Conservation (phyloP, 495 filamentous ascomycete species). For the Hypoxylon fuscum region DNA sequence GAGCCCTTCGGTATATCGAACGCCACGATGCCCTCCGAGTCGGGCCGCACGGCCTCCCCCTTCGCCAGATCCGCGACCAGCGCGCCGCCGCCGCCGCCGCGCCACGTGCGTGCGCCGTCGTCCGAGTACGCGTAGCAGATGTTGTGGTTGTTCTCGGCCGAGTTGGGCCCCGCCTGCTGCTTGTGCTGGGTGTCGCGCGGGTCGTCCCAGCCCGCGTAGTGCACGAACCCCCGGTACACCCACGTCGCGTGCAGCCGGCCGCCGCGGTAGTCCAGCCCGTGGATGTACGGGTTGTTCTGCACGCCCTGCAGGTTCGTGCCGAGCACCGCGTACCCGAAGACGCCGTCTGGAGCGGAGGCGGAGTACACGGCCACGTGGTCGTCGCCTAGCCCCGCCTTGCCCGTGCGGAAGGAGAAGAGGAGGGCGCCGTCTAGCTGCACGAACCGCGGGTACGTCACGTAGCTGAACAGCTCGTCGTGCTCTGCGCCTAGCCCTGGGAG, state of each 20-base stretch:
- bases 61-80: slow-evolving; percentile 47
- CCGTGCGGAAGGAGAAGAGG: slow-evolving; percentile 57
- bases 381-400: slow-evolving; percentile 59
- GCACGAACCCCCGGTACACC: slow-evolving; percentile 58
- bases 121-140: slow-evolving; percentile 57
- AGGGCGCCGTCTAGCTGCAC: slow-evolving; percentile 42
- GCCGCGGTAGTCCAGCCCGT: slow-evolving; percentile 50
- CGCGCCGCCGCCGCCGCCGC: slow-evolving; percentile 40
- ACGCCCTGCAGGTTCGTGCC: slow-evolving; percentile 55
- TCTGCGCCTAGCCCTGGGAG: slow-evolving; percentile 51
- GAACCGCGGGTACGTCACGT: slow-evolving; percentile 62
- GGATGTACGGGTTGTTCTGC: slow-evolving; percentile 59
- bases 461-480: slow-evolving; percentile 44
- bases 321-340: slow-evolving; percentile 41
- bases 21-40: slow-evolving; percentile 48
- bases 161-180: slow-evolving; percentile 54
- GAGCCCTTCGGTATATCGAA: slow-evolving; percentile 51
- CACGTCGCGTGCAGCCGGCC: slow-evolving; percentile 53
- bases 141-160: slow-evolving; percentile 56
- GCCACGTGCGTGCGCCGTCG: slow-evolving; percentile 53
- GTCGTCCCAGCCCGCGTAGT: slow-evolving; percentile 56
- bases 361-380: slow-evolving; percentile 56
- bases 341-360: slow-evolving; percentile 5
- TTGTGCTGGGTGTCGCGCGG: slow-evolving; percentile 53
- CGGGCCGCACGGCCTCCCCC: slow-evolving; percentile 48